Evolutionary conservation across 805 yeast genomes (phyloP).

Genomic region (Saccharomycopsis fodiens): DNA sequence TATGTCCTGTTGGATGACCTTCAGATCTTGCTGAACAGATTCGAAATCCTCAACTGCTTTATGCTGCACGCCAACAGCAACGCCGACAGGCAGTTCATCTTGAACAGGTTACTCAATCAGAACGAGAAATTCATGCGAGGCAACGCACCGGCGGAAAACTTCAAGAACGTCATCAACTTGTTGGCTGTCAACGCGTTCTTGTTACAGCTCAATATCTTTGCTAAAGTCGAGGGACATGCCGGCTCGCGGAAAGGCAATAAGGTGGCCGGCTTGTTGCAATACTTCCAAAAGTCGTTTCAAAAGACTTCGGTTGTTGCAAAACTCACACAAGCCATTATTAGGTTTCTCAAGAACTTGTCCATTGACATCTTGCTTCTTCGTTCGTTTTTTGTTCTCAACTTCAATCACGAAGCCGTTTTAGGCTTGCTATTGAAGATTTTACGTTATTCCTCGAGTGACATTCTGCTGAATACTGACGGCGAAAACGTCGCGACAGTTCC

Average conservation of each 20-base stretch:
- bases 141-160: not conserved
- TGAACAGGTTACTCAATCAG: not conserved
- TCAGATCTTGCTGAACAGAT: conserved; percentile 2
- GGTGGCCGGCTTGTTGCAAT: conserved; percentile 1
- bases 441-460: not conserved
- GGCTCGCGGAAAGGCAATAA: not conserved
- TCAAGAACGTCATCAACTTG: conserved; percentile 3
- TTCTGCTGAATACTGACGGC: not conserved
- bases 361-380: conserved; percentile 9
- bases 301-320: not conserved
- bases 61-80: not conserved
- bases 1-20: conserved; percentile 10
- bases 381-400: conserved; percentile 12
- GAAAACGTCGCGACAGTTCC: not conserved
- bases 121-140: not conserved
- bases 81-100: not conserved
- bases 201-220: not conserved
- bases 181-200: conserved; percentile 1
- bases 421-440: not conserved
- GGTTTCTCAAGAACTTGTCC: conserved; percentile 11
- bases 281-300: not conserved
- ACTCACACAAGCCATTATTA: conserved; percentile 1
- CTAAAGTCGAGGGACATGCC: not conserved
- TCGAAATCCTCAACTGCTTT: conserved; percentile 13
- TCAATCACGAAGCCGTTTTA: conserved; percentile 11